Percentiles rank a stretch among this genome's conserved stretches.
Evolutionary conservation across 441 rosid species (phyloP).

Genomic region (Populus hybrid): DNA sequence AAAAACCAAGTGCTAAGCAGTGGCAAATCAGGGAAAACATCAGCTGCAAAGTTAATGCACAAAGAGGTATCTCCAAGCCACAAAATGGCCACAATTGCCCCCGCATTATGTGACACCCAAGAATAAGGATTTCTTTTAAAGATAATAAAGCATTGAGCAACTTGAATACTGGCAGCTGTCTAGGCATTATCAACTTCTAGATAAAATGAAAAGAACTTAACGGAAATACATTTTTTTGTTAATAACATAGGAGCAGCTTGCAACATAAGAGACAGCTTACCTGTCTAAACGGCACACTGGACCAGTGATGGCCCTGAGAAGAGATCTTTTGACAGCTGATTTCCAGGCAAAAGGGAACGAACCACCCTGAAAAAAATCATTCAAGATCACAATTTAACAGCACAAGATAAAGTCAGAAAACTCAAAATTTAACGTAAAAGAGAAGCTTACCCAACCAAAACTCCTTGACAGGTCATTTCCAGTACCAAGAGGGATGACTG

Average conservation of each 20-base stretch:
- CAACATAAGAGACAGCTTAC: slow-evolving; percentile 26
- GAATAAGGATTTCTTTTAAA: background rate
- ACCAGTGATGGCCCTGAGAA: slow-evolving; percentile 54
- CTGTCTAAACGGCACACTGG: slow-evolving; percentile 72
- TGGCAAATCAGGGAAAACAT: background rate
- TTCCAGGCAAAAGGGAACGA: slow-evolving; percentile 96
- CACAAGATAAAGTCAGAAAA: slow-evolving; percentile 10
- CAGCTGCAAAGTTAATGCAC: background rate
- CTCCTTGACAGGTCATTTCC: slow-evolving; percentile 95
- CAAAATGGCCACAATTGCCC: background rate
- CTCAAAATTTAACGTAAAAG: slow-evolving; percentile 17
- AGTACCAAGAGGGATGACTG: slow-evolving; percentile 89
- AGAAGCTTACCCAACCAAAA: slow-evolving; percentile 80
- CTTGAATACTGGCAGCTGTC: background rate
- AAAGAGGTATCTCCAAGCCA: background rate
- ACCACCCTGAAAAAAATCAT: slow-evolving; percentile 66
- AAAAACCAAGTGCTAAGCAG: background rate
- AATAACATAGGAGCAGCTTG: background rate
- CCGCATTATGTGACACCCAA: background rate
- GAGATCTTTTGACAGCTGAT: slow-evolving; percentile 76
- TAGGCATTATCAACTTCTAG: background rate
- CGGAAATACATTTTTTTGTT: background rate
- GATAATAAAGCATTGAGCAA: background rate
- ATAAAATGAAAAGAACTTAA: background rate
- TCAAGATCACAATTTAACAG: slow-evolving; percentile 16